Evolutionary conservation across 306 rosid genomes (phyloP), one percentile per base, ranked within the genome.

Genomic region (Malus sieversii): DNA sequence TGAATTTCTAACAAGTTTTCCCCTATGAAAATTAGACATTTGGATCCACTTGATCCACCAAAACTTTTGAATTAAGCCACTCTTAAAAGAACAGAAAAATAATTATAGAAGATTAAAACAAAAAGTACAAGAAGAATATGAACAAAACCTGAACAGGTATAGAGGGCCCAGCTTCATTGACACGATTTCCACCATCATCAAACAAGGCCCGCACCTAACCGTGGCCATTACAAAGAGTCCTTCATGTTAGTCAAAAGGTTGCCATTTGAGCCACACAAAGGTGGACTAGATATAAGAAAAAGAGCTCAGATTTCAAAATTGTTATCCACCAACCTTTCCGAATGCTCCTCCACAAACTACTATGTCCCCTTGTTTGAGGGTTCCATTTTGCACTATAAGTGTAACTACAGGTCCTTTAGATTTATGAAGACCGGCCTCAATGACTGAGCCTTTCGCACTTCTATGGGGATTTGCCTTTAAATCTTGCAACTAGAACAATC

Each of bases 381-480:
- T 85, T 59, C 99, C 99, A 81, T 92, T 95, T 84, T 95, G 97
- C 75, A 95, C 90, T 10, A 95, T 90, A 83, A 92, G 89, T 68
- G 99, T 86, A 59, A 96, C 98, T 72, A 92, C 78, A 22, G 99
- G 96, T 77, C 99, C 99, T 82, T 89, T 95, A 15, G 98, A 81
- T 85, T 92, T 95, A 90, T 95, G 88, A 66, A 95, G 90, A 61
- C 98, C 98, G 2, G 99, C 97, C 85, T 95, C 99, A 74, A 95
- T 89, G 80, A 88, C 91, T 30, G 96, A 92, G 77, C 99, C 99
- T 88, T 82, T 90, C 8, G 97, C 97, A 77, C 77, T 90, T 88
- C 97, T 88, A 82, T 89, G 87, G 42, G 97, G 99, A 88, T 95
- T 95, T 57, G 97, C 99, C 89, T 92, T 95, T 86, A 95, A 85